A percentile compares a stretch with the other conserved stretches of the same genome.
Evolutionary conservation across 257 asterid genomes (phyloP).

Genomic region (Solanum ahanhuiri): DNA sequence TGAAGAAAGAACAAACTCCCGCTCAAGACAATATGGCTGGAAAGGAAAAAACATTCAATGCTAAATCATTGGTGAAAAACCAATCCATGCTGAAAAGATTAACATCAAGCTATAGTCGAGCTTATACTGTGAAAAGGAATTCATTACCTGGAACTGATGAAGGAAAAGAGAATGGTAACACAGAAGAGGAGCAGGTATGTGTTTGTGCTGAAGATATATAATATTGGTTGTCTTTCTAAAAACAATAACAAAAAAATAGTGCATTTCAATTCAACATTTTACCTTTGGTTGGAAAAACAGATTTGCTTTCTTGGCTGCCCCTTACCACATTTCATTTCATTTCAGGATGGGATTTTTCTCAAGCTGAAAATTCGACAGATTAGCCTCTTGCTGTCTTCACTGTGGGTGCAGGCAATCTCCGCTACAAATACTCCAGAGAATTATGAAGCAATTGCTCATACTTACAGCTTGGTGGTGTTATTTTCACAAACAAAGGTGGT

Average conservation of each 20-base stretch:
- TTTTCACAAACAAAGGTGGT: constrained; percentile 60
- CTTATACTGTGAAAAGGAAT: constrained; percentile 27
- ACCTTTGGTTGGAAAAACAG: not conserved
- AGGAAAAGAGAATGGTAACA: constrained; percentile 10
- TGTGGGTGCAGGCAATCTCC: constrained; percentile 65
- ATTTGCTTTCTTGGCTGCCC: not conserved
- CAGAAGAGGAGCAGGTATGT: constrained; percentile 50
- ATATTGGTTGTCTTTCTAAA: not conserved
- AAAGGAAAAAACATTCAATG: constrained; percentile 20
- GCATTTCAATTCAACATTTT: not conserved
- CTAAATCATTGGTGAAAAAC: constrained; percentile 27
- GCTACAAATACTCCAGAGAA: constrained; percentile 48
- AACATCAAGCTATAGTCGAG: constrained; percentile 50
- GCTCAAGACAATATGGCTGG: constrained; percentile 28
- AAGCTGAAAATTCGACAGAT: constrained; percentile 61
- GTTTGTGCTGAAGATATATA: not conserved
- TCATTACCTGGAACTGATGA: constrained; percentile 23
- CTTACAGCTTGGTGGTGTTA: constrained; percentile 59
- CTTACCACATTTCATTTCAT: constrained; percentile 9
- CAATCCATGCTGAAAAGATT: constrained; percentile 46
- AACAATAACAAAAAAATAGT: not conserved
- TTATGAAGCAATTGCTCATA: constrained; percentile 71
- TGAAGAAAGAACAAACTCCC: constrained; percentile 26
- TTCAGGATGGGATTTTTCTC: constrained; percentile 57
- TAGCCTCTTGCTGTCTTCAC: constrained; percentile 68